Conservation (phyloP, 2,329 filamentous ascomycete species). For the Phyllosticta paracitricarpa region DNA sequence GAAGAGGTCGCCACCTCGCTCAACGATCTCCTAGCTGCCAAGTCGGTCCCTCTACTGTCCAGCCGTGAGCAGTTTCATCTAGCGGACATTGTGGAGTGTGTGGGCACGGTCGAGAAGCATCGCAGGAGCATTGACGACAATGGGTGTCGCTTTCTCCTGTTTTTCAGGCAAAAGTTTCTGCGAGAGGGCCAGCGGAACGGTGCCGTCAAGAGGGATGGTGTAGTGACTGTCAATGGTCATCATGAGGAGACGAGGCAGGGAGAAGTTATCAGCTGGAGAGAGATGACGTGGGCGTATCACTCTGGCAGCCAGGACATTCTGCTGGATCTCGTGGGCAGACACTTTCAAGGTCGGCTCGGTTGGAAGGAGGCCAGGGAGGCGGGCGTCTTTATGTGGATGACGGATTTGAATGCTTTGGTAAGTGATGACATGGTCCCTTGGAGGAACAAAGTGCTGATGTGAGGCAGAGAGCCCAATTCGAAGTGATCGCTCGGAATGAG, state of each 20-base stretch:
- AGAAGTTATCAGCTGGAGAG: slow-evolving; percentile 55
- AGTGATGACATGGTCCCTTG: slow-evolving; percentile 22
- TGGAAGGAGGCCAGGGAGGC: slow-evolving; percentile 82
- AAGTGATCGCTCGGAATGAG: slow-evolving; percentile 83
- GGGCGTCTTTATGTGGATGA: slow-evolving; percentile 92
- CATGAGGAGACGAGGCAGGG: slow-evolving; percentile 30
- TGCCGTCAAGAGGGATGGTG: background rate
- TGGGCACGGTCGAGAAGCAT: slow-evolving; percentile 75
- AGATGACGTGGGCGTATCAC: slow-evolving; percentile 80
- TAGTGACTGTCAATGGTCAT: background rate
- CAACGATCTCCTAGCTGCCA: slow-evolving; percentile 64
- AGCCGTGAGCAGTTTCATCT: slow-evolving; percentile 79
- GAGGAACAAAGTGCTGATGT: background rate
- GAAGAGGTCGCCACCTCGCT: slow-evolving; percentile 61
- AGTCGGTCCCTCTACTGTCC: slow-evolving; percentile 70
- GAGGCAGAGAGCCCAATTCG: slow-evolving; percentile 63
- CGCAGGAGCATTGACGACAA: slow-evolving; percentile 85
- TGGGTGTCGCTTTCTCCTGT: slow-evolving; percentile 75
- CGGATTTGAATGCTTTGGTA: slow-evolving; percentile 66
- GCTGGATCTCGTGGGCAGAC: slow-evolving; percentile 67
- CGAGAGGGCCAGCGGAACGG: slow-evolving; percentile 35
- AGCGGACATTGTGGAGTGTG: slow-evolving; percentile 75
- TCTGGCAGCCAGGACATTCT: slow-evolving; percentile 83
- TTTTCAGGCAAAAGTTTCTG: slow-evolving; percentile 72
- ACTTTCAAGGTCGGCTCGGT: slow-evolving; percentile 67